phyloP scores from a whole-genome alignment of 1,139 yeast species.

The Taiozyma sp. region DNA sequence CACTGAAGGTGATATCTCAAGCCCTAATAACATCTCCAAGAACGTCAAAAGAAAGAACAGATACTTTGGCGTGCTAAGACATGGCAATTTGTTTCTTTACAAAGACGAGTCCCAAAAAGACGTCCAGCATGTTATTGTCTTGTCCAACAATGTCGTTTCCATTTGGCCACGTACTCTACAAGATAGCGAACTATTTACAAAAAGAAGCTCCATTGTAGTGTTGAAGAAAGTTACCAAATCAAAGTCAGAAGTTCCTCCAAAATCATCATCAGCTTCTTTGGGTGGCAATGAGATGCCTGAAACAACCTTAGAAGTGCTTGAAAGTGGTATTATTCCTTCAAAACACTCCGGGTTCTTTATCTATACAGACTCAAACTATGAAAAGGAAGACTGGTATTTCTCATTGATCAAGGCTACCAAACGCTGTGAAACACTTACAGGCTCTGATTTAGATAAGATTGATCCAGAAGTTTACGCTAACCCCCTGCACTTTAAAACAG shows the following conservation, averaged over 20 bases:
- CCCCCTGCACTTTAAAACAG: conserved; percentile 65
- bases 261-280: conserved; percentile 17
- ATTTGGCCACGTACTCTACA: conserved; percentile 71
- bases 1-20: conserved; percentile 15
- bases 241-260: conserved; percentile 22
- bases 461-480: conserved; percentile 58
- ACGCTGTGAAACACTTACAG: conserved; percentile 15
- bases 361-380: conserved; percentile 69
- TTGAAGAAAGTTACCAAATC: conserved; percentile 37
- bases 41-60: conserved; percentile 46
- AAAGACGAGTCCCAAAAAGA: conserved; percentile 60
- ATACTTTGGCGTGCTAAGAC: conserved; percentile 65
- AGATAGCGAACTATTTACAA: conserved; percentile 66
- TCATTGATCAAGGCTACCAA: conserved; percentile 74
- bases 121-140: conserved; percentile 73
- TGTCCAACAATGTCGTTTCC: conserved; percentile 63
- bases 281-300: conserved; percentile 7
- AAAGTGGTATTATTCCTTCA: conserved; percentile 31
- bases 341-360: conserved; percentile 60
- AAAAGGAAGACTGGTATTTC: conserved; percentile 92
- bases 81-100: conserved; percentile 81
- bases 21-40: conserved; percentile 22
- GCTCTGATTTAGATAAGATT: conserved; percentile 20
- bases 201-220: conserved; percentile 72
- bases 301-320: conserved; percentile 25